phyloP scores from a whole-genome alignment of 306 rosid species.

The Pyrus betulifolia region DNA sequence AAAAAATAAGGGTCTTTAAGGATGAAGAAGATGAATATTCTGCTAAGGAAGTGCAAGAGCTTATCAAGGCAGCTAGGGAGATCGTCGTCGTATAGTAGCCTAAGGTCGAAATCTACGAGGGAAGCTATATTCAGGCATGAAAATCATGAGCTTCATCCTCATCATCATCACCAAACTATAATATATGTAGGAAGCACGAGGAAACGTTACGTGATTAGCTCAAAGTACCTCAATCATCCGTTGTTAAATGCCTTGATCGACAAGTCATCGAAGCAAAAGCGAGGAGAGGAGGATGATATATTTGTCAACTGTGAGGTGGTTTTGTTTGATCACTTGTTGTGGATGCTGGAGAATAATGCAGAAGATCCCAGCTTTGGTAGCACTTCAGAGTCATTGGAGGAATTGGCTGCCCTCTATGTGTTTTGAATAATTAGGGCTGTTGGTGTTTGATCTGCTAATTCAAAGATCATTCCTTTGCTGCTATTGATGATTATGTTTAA shows the following conservation, averaged over 20 bases:
- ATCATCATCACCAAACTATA: constrained; percentile 20
- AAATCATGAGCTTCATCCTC: neutral
- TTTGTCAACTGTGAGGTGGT: constrained; percentile 78
- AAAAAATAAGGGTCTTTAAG: constrained; percentile 27
- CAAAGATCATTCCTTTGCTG: neutral
- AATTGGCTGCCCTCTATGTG: constrained; percentile 77
- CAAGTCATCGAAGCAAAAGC: constrained; percentile 30
- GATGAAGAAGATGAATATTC: constrained; percentile 67
- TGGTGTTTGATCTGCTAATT: neutral
- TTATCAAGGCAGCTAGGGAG: constrained; percentile 69
- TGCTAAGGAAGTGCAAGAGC: constrained; percentile 83
- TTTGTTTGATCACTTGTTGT: constrained; percentile 79
- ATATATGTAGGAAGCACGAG: constrained; percentile 75
- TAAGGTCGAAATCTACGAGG: constrained; percentile 64
- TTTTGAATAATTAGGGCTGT: constrained; percentile 8
- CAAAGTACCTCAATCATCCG: constrained; percentile 63
- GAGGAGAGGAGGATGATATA: constrained; percentile 17
- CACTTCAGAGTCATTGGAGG: constrained; percentile 66
- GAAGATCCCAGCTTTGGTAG: constrained; percentile 56
- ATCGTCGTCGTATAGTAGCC: constrained; percentile 65
- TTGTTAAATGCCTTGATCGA: constrained; percentile 58
- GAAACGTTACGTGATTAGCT: constrained; percentile 59
- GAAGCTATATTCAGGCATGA: constrained; percentile 31
- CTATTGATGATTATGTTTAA: neutral
- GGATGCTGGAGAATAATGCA: constrained; percentile 84